Evolutionary conservation across 2,329 filamentous ascomycete species (phyloP), one percentile per base, ranked within the genome.

Genomic region (Trichoderma arundinaceum): DNA sequence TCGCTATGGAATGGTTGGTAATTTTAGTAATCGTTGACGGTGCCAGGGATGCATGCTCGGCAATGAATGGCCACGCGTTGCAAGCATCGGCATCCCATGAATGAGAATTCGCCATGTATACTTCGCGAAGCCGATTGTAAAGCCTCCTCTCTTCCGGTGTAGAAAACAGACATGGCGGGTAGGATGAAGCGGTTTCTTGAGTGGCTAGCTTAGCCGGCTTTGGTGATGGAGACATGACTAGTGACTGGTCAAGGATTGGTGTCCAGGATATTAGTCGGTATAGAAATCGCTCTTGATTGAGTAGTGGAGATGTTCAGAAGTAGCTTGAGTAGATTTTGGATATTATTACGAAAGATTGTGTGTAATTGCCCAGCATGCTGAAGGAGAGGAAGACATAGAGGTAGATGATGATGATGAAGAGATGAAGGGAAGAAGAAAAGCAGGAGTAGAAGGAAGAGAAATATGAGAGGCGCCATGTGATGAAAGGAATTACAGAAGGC

Each of bases 11-110:
- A 35, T 68, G 66, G 7, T 52, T 67, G 7, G 57, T 67, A 12
- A 67, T 54, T 48, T 68, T 69, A 17, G 33, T 15, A 3, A 61
- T 39, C 4, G 66, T 68, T 3, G 66, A 38, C 0, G 32, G 48
- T 2, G 51, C 28, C 3, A 68, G 44, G 2, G 68, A 66, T 12
- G 66, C 66, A 6, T 61, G 54, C 13, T 66, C 53, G 39, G 67
- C 57, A 15, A 68, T 7, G 3, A 28, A 46, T 8, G 65, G 67
- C 64, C 66, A 69, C 7, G 9, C 32, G 9, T 60, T 28, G 10
- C 28, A 13, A 1, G 68, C 28, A 3, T 63, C 56, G 8, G 53
- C 17, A 32, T 69, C 64, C 66, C 68, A 68, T 8, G 56, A 49
- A 17, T 33, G 3, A 17, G 13, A 56, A 38, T 61, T 19, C 4